phyloP scores from a whole-genome alignment of 139 green algal genomes.

The Coccomyxa sp. region DNA sequence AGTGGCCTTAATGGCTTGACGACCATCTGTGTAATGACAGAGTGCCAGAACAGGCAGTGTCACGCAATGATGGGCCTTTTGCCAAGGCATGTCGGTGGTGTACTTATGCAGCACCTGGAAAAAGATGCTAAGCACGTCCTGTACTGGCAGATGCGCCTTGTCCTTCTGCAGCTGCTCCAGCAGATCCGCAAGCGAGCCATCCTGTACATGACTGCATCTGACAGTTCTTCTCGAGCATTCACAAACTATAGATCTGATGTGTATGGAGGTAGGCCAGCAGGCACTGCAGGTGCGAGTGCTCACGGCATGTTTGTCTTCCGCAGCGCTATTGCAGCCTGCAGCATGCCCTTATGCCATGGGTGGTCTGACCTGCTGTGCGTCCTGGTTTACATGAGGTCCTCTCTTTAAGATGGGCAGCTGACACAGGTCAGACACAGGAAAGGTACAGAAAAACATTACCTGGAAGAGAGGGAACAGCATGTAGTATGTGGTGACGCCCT shows the following conservation, averaged over 20 bases:
- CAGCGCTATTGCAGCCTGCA: too few species aligned
- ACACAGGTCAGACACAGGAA: too few species aligned
- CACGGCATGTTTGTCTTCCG: too few species aligned
- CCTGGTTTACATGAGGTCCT: too few species aligned
- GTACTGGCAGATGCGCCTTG: slow-evolving; percentile 17
- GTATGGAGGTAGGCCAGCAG: not conserved
- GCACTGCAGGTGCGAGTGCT: not conserved
- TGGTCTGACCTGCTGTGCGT: too few species aligned
- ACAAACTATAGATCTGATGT: not conserved
- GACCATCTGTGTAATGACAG: not conserved
- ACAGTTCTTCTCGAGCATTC: not conserved
- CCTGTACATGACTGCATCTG: slow-evolving; percentile 16
- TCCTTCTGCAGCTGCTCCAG: slow-evolving; percentile 26
- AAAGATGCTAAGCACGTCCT: slow-evolving; percentile 53
- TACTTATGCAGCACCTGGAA: slow-evolving; percentile 41
- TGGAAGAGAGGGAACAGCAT: slow-evolving; percentile 55
- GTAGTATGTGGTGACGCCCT: slow-evolving; percentile 19
- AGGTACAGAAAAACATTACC: slow-evolving; percentile 3
- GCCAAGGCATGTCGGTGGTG: not conserved
- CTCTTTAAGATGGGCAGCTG: too few species aligned
- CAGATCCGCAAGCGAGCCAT: slow-evolving; percentile 45
- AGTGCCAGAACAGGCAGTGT: not conserved
- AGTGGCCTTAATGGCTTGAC: too few species aligned
- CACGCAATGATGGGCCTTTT: not conserved
- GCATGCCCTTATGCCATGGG: too few species aligned